A percentile compares a stretch with the other conserved stretches of the same genome.
These are phyloP conservation scores for Lycium barbarum DNA, from an alignment of 257 asterid species.

Conservation along the genomic window DNA sequence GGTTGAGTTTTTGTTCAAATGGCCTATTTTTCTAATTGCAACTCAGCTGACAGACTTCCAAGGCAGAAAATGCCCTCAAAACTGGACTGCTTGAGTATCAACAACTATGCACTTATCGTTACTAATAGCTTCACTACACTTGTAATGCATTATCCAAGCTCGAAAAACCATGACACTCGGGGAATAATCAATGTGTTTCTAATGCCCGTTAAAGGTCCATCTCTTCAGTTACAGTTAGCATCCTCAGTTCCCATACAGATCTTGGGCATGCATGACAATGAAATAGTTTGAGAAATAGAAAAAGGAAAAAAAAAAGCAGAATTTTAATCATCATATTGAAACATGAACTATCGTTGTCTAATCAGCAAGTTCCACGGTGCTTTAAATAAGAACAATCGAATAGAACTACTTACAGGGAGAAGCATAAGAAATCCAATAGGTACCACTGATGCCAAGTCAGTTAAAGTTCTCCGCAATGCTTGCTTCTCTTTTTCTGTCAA, in stretches of 20 bases:
- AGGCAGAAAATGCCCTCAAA: background rate
- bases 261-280: conserved; percentile 3
- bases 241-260: conserved; percentile 21
- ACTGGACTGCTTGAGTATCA: background rate
- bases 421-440: conserved; percentile 98
- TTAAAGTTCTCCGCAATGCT: conserved; percentile 87
- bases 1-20: background rate
- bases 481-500: conserved; percentile 90
- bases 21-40: background rate
- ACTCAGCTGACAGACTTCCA: conserved; percentile 2
- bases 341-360: background rate
- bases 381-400: background rate
- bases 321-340: conserved; percentile 8
- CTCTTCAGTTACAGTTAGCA: background rate
- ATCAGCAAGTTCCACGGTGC: conserved; percentile 5
- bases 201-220: background rate
- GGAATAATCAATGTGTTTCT: background rate
- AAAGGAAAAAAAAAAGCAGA: background rate
- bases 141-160: background rate
- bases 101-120: background rate
- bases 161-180: background rate
- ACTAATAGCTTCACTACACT: background rate
- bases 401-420: conserved; percentile 77
- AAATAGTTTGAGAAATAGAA: background rate
- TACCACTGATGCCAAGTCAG: conserved; percentile 94